Evolutionary conservation across 139 green algal genomes (phyloP), one percentile per base, ranked within the genome.

Genomic region (Coelastrella sp.): DNA sequence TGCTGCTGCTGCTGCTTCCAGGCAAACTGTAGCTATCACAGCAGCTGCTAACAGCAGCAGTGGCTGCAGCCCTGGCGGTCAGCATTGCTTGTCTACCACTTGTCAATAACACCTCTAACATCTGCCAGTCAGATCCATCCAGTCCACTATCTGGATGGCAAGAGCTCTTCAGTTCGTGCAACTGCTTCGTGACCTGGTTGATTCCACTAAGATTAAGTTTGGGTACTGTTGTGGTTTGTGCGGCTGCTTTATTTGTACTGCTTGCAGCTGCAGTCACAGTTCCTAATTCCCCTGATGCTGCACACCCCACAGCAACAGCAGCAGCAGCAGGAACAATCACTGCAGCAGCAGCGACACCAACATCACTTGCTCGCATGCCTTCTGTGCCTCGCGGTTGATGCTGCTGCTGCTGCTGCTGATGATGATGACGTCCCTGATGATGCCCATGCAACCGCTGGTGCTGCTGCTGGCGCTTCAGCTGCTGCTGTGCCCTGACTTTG

Each of bases 1-100:
- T 83, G 78, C 78, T 27, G 78, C 78, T 65, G 61, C 81, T 76
- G 65, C 81, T 60, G 81, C 81, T 85, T 20, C 79, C 14, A 22
- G 25, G 12, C 56, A 61, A 60, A 19, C 56, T 82, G 75, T 25
- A 49, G 78, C 78, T 84, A 49, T 35, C 19, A 24, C 79, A 20
- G 20, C 27, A 8, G 57, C 27, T 25, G 35, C 78, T 60, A 56
- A 19, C 56, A 25, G 49, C 78, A 68, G 56, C 22, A 76, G 68
- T n/a, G 8, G 49, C 78, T 35, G 56, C 22, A 76, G 68, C 19
- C 68, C 24, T 25, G 8, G 19, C 68, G 6, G 17, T 25, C n/a
- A 57, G 22, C 22, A 73, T 9, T 6, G 80, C 58, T 7, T 68
- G n/a, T 25, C 58, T n/a, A 12, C 80, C 58, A 9, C 80, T 20